Evolutionary conservation across 1,139 yeast genomes (phyloP).

Genomic region (Debaryomycetaceae sp.): DNA sequence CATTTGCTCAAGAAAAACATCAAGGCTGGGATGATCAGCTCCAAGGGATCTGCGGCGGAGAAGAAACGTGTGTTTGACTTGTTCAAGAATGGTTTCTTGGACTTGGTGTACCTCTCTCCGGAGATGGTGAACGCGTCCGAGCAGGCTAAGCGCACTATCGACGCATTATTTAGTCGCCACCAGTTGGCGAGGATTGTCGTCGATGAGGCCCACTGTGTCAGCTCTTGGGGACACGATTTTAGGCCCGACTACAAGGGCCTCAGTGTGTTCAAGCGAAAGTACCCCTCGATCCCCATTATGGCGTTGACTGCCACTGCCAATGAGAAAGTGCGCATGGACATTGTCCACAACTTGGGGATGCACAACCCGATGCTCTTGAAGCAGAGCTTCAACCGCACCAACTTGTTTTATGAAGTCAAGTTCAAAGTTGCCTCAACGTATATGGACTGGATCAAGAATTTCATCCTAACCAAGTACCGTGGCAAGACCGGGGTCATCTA

Average conservation of each 20-base stretch:
- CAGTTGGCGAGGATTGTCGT: constrained; percentile 82
- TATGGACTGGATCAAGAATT: constrained; percentile 56
- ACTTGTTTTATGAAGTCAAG: constrained; percentile 73
- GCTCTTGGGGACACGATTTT: constrained; percentile 99
- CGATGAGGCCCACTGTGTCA: constrained; percentile 98
- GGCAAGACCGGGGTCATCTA: constrained; percentile 84
- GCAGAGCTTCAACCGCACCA: constrained; percentile 88
- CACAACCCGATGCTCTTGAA: constrained; percentile 48
- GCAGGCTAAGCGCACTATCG: constrained; percentile 63
- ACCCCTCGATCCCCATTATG: constrained; percentile 84
- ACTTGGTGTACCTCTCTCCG: constrained; percentile 85
- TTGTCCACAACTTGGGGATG: constrained; percentile 66
- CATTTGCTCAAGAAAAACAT: constrained; percentile 67
- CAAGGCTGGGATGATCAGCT: constrained; percentile 84
- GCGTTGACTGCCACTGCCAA: constrained; percentile 98
- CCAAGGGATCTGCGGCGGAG: constrained; percentile 64
- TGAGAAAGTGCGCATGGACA: constrained; percentile 84
- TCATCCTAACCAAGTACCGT: constrained; percentile 48
- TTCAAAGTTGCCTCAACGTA: constrained; percentile 52
- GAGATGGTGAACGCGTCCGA: constrained; percentile 86
- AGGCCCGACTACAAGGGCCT: constrained; percentile 91
- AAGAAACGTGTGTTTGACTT: constrained; percentile 58
- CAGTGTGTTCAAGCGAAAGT: constrained; percentile 65
- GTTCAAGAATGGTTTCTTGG: constrained; percentile 63
- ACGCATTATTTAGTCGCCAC: constrained; percentile 48